A percentile compares a stretch with the other conserved stretches of the same genome.
Evolutionary conservation across 306 rosid genomes (phyloP).

Genomic region (Lathyrus tuberosus): DNA sequence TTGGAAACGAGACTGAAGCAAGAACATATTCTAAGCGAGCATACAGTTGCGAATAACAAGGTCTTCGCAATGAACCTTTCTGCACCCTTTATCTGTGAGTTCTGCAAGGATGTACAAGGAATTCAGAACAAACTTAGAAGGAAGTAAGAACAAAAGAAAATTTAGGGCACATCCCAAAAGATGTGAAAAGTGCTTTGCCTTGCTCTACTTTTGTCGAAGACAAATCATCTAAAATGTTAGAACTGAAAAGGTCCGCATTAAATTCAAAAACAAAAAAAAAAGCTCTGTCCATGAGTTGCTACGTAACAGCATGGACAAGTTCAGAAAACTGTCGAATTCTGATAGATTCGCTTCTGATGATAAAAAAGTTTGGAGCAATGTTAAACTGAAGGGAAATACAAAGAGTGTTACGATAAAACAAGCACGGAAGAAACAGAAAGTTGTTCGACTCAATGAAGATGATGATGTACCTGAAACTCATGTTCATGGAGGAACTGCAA

Average conservation of each 20-base stretch:
- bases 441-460: constrained; percentile 75
- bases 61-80: too few species aligned
- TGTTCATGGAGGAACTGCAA: constrained; percentile 79
- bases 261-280: constrained; percentile 64
- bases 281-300: constrained; percentile 54
- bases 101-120: too few species aligned
- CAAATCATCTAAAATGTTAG: constrained; percentile 52
- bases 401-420: constrained; percentile 46
- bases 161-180: constrained; percentile 49
- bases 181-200: constrained; percentile 48
- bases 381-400: constrained; percentile 48
- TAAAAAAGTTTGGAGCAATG: constrained; percentile 49
- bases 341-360: constrained; percentile 50
- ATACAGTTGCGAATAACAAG: too few species aligned
- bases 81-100: too few species aligned
- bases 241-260: constrained; percentile 52
- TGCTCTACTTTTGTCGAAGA: constrained; percentile 51
- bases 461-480: constrained; percentile 86
- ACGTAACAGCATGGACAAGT: constrained; percentile 56
- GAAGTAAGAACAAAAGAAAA: too few species aligned
- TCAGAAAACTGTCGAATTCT: constrained; percentile 60
- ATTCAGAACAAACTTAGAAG: too few species aligned
- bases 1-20: too few species aligned
- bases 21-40: too few species aligned
- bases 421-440: constrained; percentile 67